Evolutionary conservation across 441 rosid species (phyloP), one percentile per base, ranked within the genome.

Genomic region (Aleurites moluccanus): DNA sequence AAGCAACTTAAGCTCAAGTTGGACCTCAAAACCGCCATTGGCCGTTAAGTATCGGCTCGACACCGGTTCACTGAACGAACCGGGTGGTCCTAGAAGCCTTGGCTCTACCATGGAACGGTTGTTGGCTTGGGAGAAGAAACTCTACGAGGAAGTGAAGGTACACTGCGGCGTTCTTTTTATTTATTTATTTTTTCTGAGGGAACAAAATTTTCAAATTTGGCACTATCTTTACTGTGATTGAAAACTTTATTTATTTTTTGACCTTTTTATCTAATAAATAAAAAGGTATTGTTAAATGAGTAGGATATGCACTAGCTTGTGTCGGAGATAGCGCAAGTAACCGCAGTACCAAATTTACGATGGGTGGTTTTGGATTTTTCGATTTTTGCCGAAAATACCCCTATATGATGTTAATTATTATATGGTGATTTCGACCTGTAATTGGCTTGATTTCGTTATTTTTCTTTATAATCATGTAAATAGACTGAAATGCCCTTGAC

Each of bases 51-150:
- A 94, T 80, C 82, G 85, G 80, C 84, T 94, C 6, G 96, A 94
- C 73, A 77, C 95, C 3, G 78, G 85, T 44, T 77, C 89, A 5
- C 79, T 94, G 20, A 86, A 77, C 64, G 88, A 83, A 79, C 79
- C 88, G 13, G 92, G 89, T 16, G 90, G 91, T 44, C 83, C 85
- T 0, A 92, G 80, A 84, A 91, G 99, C 72, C 97, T 94, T 53
- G 88, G 89, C 78, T 89, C 97, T 53, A 91, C 96, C 56, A 74
- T 92, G 75, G 99, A 94, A 62, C 89, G 94, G 67, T 89, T 94
- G 71, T 87, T 90, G 87, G 99, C 98, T 64, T 92, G 99, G 99
- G 99, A 92, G 87, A 91, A 91, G 84, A 94, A 94, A 80, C 96
- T 91, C 40, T 94, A 89, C 35, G 89, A 86, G 55, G 99, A 94